These are phyloP conservation scores for Trichophyton benhamiae DNA, from an alignment of 2,329 filamentous ascomycete species.

Conservation along the genomic window DNA sequence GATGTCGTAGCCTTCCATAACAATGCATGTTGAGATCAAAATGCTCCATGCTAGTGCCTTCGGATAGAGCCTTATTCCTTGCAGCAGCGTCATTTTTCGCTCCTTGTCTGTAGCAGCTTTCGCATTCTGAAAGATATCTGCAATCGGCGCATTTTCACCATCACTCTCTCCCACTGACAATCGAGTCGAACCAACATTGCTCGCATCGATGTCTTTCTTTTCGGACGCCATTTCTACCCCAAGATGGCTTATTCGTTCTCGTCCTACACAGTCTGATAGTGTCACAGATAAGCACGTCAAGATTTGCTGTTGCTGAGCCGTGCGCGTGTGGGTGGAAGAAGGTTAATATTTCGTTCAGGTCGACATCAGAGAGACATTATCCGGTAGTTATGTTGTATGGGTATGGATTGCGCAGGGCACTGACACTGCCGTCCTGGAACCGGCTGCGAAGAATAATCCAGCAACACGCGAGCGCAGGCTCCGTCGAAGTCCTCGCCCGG, in stretches of 20 bases:
- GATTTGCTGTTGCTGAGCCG: not conserved
- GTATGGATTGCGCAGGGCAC: not conserved
- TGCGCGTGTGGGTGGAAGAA: not conserved
- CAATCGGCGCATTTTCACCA: constrained; percentile 8
- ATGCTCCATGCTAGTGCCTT: constrained; percentile 77
- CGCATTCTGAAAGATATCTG: constrained; percentile 30
- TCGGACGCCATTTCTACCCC: not conserved
- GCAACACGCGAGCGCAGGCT: not conserved
- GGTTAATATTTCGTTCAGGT: not conserved
- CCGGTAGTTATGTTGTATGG: not conserved
- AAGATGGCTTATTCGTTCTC: not conserved
- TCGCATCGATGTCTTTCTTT: not conserved
- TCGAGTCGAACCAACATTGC: not conserved
- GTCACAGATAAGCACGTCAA: not conserved
- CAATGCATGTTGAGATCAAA: constrained; percentile 78
- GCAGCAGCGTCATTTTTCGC: constrained; percentile 56
- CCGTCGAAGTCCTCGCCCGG: not conserved
- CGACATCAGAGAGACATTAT: not conserved
- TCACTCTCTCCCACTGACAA: not conserved
- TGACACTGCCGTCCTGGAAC: not conserved
- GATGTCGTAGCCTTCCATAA: constrained; percentile 84
- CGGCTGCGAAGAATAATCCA: not conserved
- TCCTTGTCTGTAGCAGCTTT: constrained; percentile 35
- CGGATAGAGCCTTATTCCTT: constrained; percentile 72
- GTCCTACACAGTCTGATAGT: not conserved